These are phyloP conservation scores for Aquilaria malaccensis DNA, from an alignment of 345 rosid species.

Conservation along the genomic window DNA sequence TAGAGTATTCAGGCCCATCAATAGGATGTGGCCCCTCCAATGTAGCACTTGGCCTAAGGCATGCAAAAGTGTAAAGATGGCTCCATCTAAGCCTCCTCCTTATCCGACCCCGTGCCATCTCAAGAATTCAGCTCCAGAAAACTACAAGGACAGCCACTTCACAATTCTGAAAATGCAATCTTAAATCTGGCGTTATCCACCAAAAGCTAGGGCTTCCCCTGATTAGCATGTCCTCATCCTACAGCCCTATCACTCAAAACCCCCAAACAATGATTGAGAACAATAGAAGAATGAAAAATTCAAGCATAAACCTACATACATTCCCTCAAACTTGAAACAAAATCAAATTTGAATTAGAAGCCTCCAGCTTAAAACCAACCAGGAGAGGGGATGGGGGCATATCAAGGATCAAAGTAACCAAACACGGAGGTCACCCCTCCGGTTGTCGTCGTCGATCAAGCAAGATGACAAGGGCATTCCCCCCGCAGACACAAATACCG, in stretches of 20 bases:
- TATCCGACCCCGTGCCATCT: constrained; percentile 77
- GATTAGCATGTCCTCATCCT: constrained; percentile 11
- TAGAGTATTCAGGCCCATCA: constrained; percentile 61
- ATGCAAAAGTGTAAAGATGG: constrained; percentile 74
- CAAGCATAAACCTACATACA: constrained; percentile 1
- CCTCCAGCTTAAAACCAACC: no score
- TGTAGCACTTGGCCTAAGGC: constrained; percentile 43
- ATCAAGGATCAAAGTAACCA: no score
- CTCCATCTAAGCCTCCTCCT: constrained; percentile 79
- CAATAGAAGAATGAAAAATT: constrained; percentile 5
- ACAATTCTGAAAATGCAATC: constrained; percentile 10
- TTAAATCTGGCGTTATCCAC: constrained; percentile 15
- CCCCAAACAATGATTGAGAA: constrained; percentile 1
- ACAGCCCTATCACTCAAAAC: constrained; percentile 21
- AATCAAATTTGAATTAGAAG: background rate
- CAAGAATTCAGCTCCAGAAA: constrained; percentile 12
- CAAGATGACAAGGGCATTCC: no score
- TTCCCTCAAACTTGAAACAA: background rate
- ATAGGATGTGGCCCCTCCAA: constrained; percentile 46
- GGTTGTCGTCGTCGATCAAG: no score
- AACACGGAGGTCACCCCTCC: no score
- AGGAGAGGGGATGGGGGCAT: no score
- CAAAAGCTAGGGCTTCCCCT: constrained; percentile 5
- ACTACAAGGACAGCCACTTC: constrained; percentile 8
- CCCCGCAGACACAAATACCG: no score